Conservation (phyloP, 495 filamentous ascomycete species). For the Lindgomyces ingoldianus region DNA sequence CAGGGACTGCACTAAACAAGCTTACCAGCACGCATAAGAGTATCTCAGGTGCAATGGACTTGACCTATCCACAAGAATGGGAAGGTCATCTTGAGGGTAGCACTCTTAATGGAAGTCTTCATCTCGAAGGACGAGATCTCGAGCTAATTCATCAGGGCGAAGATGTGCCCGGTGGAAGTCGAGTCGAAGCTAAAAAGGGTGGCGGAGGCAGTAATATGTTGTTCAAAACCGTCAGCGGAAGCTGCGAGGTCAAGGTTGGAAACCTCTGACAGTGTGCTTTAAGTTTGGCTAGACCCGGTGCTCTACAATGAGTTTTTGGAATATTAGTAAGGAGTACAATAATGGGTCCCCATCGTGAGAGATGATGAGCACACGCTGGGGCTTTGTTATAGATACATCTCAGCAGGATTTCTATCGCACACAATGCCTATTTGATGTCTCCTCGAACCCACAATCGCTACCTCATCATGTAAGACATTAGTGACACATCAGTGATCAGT, state of each 20-base stretch:
- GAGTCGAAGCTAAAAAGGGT: slow-evolving; percentile 32
- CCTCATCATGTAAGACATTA: no score
- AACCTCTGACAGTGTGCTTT: no score
- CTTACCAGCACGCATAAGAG: slow-evolving; percentile 36
- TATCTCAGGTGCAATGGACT: slow-evolving; percentile 32
- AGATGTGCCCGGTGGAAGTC: slow-evolving; percentile 6
- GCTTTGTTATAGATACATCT: no score
- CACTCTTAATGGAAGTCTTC: slow-evolving; percentile 18
- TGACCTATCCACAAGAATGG: slow-evolving; percentile 45
- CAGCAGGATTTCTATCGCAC: no score
- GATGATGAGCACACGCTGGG: no score
- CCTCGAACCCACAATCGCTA: no score
- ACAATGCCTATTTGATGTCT: no score
- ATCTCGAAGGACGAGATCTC: slow-evolving; percentile 30
- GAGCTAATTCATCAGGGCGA: slow-evolving; percentile 24
- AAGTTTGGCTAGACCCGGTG: no score
- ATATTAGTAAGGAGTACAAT: no score
- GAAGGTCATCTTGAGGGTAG: slow-evolving; percentile 37
- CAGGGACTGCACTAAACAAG: slow-evolving; percentile 18
- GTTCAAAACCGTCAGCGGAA: slow-evolving; percentile 24
- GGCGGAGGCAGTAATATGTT: slow-evolving; percentile 17
- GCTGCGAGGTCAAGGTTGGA: slow-evolving; percentile 30
- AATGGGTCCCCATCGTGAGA: no score
- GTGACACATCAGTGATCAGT: not conserved
- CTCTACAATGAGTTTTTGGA: no score